Evolutionary conservation across 2,329 filamentous ascomycete species (phyloP).

Genomic region (Epichloe gansuensis): DNA sequence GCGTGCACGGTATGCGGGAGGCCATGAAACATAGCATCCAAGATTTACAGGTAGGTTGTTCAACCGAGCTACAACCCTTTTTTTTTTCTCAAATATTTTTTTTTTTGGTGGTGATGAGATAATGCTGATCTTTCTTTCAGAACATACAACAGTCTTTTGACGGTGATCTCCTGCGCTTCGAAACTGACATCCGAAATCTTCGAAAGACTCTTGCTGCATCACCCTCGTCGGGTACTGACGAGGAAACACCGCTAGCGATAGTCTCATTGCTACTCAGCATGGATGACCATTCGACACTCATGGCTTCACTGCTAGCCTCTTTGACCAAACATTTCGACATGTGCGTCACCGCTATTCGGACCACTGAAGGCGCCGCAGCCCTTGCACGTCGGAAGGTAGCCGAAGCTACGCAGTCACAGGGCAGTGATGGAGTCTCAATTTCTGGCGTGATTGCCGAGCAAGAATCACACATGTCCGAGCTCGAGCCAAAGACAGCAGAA

Average conservation of each 20-base stretch:
- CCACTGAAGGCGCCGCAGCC: constrained; percentile 69
- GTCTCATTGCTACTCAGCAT: constrained; percentile 46
- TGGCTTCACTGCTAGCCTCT: constrained; percentile 69
- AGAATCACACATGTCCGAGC: constrained; percentile 33
- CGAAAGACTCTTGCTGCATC: constrained; percentile 41
- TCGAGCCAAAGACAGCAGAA: constrained; percentile 59
- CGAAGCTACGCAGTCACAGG: constrained; percentile 41
- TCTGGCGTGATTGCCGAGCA: constrained; percentile 53
- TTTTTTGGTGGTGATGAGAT: too few species aligned
- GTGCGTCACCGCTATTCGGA: constrained; percentile 80
- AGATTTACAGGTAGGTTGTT: constrained; percentile 46
- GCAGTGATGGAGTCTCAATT: constrained; percentile 42
- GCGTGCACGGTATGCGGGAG: constrained; percentile 51
- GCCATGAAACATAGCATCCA: constrained; percentile 59
- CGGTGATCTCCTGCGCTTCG: constrained; percentile 60
- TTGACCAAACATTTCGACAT: constrained; percentile 84
- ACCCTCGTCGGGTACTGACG: constrained; percentile 19
- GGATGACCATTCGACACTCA: constrained; percentile 63
- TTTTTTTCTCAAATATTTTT: too few species aligned
- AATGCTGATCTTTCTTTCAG: constrained; percentile 19
- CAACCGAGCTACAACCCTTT: neutral
- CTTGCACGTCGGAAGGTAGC: constrained; percentile 55
- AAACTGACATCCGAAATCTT: constrained; percentile 56
- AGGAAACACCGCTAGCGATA: constrained; percentile 27
- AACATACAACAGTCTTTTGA: constrained; percentile 61